Evolutionary conservation across 306 rosid species (phyloP).

Genomic region (Cucumis hystrix): DNA sequence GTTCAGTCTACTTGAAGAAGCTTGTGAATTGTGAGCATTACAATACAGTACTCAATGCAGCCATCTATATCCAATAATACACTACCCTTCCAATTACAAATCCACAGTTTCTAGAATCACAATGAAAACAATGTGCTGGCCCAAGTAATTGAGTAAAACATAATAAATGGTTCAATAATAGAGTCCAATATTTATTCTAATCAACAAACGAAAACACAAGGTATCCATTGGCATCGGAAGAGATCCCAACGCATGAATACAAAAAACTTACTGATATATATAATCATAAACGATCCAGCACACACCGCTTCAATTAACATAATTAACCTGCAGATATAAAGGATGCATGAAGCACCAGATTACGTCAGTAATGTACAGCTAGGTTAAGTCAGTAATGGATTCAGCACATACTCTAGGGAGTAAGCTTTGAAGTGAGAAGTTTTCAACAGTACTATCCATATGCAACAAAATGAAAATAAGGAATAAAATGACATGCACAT

Average conservation of each 20-base stretch:
- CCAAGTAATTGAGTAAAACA: neutral
- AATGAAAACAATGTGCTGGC: neutral
- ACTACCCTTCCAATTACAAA: neutral
- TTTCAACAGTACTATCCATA: neutral
- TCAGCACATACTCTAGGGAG: neutral
- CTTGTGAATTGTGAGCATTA: neutral
- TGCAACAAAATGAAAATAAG: neutral
- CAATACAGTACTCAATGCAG: neutral
- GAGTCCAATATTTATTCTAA: neutral
- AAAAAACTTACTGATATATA: constrained; percentile 56
- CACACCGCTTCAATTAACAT: constrained; percentile 80
- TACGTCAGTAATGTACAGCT: neutral
- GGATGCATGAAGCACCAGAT: neutral
- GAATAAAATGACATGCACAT: neutral
- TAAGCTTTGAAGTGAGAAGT: neutral
- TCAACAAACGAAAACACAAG: neutral
- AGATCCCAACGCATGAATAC: neutral
- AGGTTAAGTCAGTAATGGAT: neutral
- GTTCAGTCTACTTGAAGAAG: neutral
- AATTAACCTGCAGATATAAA: constrained; percentile 61
- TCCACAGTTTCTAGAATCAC: neutral
- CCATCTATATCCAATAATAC: neutral
- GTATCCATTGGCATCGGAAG: neutral
- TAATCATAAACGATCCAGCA: constrained; percentile 75
- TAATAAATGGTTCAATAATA: neutral